Percentiles rank a stretch among this genome's conserved stretches.
Evolutionary conservation across 192 early-diverging fungal species (phyloP).

Genomic region (Coemansia sp.): DNA sequence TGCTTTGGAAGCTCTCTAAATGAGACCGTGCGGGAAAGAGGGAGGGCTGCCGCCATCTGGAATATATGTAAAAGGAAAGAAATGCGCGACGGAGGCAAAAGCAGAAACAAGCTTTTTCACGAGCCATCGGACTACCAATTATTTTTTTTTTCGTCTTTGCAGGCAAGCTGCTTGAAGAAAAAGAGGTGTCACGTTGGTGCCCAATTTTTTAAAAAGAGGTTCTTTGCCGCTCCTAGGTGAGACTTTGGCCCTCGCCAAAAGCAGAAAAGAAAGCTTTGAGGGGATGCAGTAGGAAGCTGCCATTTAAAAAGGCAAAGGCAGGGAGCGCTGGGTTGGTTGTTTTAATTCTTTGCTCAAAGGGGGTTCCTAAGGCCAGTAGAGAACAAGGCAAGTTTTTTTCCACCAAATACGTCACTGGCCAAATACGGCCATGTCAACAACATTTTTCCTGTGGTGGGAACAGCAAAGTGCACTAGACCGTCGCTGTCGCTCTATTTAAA

Average conservation of each 20-base stretch:
- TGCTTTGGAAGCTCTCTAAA: constrained; percentile 2
- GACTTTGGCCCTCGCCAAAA: background rate
- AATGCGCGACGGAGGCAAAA: background rate
- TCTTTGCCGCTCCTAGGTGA: background rate
- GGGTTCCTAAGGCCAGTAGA: background rate
- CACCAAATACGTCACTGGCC: too few species aligned
- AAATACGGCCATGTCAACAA: too few species aligned
- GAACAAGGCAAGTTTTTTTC: background rate
- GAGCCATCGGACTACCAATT: background rate
- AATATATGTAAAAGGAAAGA: background rate
- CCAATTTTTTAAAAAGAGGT: background rate
- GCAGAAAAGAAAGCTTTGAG: background rate
- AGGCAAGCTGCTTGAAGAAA: background rate
- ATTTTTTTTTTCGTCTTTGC: background rate
- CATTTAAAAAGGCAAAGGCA: background rate
- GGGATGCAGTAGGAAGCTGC: background rate
- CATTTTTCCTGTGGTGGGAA: too few species aligned
- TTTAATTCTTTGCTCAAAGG: background rate
- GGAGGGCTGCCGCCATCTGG: background rate
- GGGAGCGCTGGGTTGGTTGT: background rate
- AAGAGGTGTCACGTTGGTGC: background rate
- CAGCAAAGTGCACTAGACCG: too few species aligned
- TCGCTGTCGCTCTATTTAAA: too few species aligned
- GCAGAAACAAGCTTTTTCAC: background rate
- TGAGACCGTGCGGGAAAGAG: background rate